These are phyloP conservation scores for Curvularia sp. DNA, from an alignment of 2,329 filamentous ascomycete genomes.

Conservation along the genomic window DNA sequence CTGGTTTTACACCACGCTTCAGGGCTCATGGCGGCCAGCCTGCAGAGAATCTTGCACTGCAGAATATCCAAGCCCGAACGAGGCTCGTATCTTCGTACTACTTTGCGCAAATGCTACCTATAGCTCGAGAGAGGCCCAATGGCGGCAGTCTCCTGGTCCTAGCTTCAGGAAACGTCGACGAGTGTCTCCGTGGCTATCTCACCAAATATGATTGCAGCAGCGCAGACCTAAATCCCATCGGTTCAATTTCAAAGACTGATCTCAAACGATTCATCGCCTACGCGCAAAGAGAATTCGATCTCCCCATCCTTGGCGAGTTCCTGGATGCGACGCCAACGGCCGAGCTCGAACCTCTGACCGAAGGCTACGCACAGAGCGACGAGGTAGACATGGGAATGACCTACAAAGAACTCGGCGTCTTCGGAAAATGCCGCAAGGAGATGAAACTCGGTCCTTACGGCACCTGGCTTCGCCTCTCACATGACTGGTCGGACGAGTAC, in stretches of 20 bases:
- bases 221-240: conserved; percentile 65
- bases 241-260: conserved; percentile 68
- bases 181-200: conserved; percentile 63
- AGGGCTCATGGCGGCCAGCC: conserved; percentile 68
- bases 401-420: conserved; percentile 61
- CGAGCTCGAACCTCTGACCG: conserved; percentile 68
- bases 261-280: conserved; percentile 75
- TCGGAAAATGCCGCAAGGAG: conserved; percentile 63
- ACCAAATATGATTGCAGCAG: conserved; percentile 73
- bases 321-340: conserved; percentile 58
- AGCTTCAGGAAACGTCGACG: conserved; percentile 68
- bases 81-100: conserved; percentile 72
- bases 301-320: conserved; percentile 72
- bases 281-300: conserved; percentile 58
- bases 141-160: conserved; percentile 69
- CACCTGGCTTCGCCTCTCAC: conserved; percentile 61
- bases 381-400: conserved; percentile 61
- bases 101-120: conserved; percentile 69
- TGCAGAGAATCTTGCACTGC: conserved; percentile 59
- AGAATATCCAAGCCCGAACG: conserved; percentile 35
- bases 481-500: conserved; percentile 56
- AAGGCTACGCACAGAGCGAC: conserved; percentile 59
- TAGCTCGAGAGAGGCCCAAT: conserved; percentile 62
- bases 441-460: conserved; percentile 58
- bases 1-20: conserved; percentile 67